A percentile compares a stretch with the other conserved stretches of the same genome.
Evolutionary conservation across 2,329 filamentous ascomycete species (phyloP).

Genomic region (Shiraia bambusicola): DNA sequence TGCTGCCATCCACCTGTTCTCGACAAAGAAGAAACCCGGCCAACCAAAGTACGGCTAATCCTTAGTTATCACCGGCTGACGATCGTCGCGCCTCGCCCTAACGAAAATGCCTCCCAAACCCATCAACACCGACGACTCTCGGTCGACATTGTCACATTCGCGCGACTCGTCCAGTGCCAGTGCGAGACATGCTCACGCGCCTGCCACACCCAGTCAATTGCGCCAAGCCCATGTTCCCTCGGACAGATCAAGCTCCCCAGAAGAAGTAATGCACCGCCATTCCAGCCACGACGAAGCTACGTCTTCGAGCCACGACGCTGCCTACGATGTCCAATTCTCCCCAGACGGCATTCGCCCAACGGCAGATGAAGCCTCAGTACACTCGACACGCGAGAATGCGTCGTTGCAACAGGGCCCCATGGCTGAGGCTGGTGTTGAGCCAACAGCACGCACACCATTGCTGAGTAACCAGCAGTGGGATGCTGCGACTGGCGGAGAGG

Average conservation of each 20-base stretch:
- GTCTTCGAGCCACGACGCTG: conserved; percentile 15
- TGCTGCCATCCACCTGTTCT: conserved; percentile 7
- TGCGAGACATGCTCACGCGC: conserved; percentile 37
- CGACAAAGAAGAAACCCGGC: conserved; percentile 9
- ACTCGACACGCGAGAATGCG: conserved; percentile 25
- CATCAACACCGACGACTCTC: conserved; percentile 20
- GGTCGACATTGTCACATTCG: conserved; percentile 27
- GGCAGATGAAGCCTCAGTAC: conserved; percentile 34
- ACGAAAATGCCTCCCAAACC: conserved; percentile 29
- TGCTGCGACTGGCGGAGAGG: conserved; percentile 28
- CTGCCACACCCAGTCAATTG: conserved; percentile 43
- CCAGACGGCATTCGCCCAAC: conserved; percentile 36
- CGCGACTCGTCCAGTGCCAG: conserved; percentile 37
- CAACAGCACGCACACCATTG: conserved; percentile 43
- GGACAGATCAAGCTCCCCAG: conserved; percentile 45
- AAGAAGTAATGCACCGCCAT: conserved; percentile 40
- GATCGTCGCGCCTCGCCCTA: background rate
- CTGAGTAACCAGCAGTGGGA: conserved; percentile 43
- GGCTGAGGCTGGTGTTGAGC: conserved; percentile 31
- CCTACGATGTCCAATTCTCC: conserved; percentile 25
- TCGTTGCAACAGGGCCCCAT: conserved; percentile 19
- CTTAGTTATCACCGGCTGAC: conserved; percentile 2
- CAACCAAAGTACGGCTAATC: conserved; percentile 17
- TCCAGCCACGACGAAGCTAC: conserved; percentile 25
- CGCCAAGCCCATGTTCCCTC: conserved; percentile 48